A percentile compares a stretch with the other conserved stretches of the same genome.
These are phyloP conservation scores for Endotrypanum monterogeii DNA, from an alignment of 208 protist genomes.

Conservation along the genomic window DNA sequence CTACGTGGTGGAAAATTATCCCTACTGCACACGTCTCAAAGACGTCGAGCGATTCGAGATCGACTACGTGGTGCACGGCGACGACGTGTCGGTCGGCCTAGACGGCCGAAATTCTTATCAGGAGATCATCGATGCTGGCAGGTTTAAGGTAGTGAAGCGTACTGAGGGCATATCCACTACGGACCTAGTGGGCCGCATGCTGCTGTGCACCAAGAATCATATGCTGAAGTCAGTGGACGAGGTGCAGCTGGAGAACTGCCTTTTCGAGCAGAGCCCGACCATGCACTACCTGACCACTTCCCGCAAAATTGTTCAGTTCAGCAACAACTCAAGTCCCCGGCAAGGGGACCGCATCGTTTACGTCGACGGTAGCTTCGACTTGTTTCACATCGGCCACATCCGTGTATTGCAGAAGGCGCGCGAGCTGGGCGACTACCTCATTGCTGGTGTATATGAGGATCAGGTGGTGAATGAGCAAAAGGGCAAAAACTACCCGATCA, in stretches of 20 bases:
- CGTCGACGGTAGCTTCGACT: conserved; percentile 97
- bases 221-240: conserved; percentile 49
- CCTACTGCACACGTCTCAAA: conserved; percentile 93
- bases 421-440: conserved; percentile 93
- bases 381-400: conserved; percentile 97
- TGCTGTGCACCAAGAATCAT: conserved; percentile 92
- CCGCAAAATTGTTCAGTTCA: conserved; percentile 96
- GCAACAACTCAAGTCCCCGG: conserved; percentile 79
- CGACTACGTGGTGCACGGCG: conserved; percentile 97
- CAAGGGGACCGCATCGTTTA: conserved; percentile 95
- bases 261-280: conserved; percentile 17
- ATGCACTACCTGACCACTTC: conserved; percentile 91
- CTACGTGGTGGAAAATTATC: conserved; percentile 95
- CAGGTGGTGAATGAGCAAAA: conserved; percentile 88
- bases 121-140: conserved; percentile 91
- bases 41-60: conserved; percentile 94
- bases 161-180: conserved; percentile 98
- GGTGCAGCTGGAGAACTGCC: conserved; percentile 40
- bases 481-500: conserved; percentile 97
- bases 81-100: conserved; percentile 97
- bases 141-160: conserved; percentile 92
- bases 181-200: conserved; percentile 97
- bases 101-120: conserved; percentile 96
- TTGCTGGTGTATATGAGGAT: conserved; percentile 97
- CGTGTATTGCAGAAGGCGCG: conserved; percentile 94